A percentile compares a stretch with the other conserved stretches of the same genome.
Evolutionary conservation across 2,329 filamentous ascomycete genomes (phyloP).

Genomic region (Chalaropsis ovoidea): DNA sequence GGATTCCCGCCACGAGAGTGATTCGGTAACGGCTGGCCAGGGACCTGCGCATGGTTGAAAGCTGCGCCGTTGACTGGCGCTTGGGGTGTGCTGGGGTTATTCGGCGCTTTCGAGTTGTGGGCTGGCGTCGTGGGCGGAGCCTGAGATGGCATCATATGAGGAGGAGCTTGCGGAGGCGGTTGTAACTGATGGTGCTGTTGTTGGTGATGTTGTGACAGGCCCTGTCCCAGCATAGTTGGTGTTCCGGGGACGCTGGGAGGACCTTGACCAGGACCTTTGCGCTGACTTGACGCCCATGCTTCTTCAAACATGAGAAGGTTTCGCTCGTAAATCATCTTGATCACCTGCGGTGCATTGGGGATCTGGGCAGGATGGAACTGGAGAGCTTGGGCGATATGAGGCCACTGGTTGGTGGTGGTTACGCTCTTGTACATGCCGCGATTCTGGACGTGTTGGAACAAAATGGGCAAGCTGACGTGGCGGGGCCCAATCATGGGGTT

Average conservation of each 20-base stretch:
- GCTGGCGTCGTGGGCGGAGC: background rate
- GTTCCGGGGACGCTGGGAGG: conserved; percentile 20
- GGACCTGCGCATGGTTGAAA: conserved; percentile 23
- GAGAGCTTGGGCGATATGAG: conserved; percentile 55
- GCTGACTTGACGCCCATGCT: conserved; percentile 48
- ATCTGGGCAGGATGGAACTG: conserved; percentile 53
- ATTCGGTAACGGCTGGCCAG: conserved; percentile 34
- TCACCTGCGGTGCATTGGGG: conserved; percentile 56
- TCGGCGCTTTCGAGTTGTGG: conserved; percentile 4
- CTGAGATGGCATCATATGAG: conserved; percentile 35
- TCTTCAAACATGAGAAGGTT: conserved; percentile 71
- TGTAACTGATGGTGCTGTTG: conserved; percentile 36
- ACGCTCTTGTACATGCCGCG: conserved; percentile 72
- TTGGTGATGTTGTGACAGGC: conserved; percentile 29
- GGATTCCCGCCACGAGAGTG: conserved; percentile 25
- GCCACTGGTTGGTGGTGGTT: conserved; percentile 61
- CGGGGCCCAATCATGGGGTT: conserved; percentile 66
- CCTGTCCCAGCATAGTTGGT: conserved; percentile 31
- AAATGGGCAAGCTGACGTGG: conserved; percentile 59
- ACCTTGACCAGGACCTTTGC: conserved; percentile 30
- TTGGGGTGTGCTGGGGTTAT: conserved; percentile 29
- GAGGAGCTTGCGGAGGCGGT: conserved; percentile 32
- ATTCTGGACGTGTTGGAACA: conserved; percentile 64
- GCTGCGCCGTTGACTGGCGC: conserved; percentile 28
- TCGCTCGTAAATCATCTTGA: conserved; percentile 63